Evolutionary conservation across 257 asterid species (phyloP), one percentile per base, ranked within the genome.

Genomic region (Gentiana straminea): DNA sequence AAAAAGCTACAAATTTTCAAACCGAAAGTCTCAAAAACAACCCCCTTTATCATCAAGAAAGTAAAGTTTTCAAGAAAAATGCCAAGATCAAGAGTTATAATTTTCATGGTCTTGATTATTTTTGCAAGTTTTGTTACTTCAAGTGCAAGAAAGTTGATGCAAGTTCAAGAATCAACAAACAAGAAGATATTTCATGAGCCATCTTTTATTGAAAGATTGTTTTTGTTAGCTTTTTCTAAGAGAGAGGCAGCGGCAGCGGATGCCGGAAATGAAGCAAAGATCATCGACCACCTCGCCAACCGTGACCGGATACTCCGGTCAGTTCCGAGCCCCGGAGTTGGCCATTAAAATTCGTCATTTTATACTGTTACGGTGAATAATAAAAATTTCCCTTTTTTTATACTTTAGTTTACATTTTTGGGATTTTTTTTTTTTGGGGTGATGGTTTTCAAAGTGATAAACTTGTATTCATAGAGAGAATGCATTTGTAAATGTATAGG

Each of bases 301-400:
- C 7, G 68, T 35, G 84, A 76, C 35, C 75, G 95, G 73, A 63
- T 71, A 55, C 82, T 85, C 51, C 75, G 77, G 45, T 85, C 95
- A 12, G 92, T 85, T 35, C 95, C 92, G 2, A 85, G 94, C 70
- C 91, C 95, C 50, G 92, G 89, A 8, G 72, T 74, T 1, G 95
- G 94, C 63, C 80, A 84, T 57, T 78, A 71, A 59, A 24, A 47
- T 8, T 4, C 15, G 37, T 15, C 39, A 13, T 24, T 38, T 8
- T 57, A 15, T 0, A 7, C 24, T 24, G 24, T 24, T 24, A 24
- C 24, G 24, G 24, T 24, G 24, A 24, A 24, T 24, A 24, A 24
- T 24, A 24, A 24, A 24, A 24, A 24, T 52, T 7, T 34, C 1
- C 13, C 39, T n/a, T n/a, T 8, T 13, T 33, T 35, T 7, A 32